Evolutionary conservation across 768 basidiomycete genomes (phyloP), one percentile per base, ranked within the genome.

Genomic region (Kwoniella shandongensis): DNA sequence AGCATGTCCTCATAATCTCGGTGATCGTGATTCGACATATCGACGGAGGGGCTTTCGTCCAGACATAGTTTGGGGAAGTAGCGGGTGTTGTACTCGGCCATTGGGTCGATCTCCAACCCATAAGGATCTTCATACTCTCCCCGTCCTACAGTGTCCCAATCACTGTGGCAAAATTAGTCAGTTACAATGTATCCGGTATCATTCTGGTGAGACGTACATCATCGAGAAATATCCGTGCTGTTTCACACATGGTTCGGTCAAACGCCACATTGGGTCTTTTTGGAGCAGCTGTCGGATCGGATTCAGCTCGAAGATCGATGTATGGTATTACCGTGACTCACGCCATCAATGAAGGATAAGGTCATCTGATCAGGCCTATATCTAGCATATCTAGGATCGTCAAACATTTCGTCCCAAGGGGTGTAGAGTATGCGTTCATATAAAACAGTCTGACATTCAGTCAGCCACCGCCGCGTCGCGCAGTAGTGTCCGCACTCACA

Each of bases 21-120:
- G 26, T 50, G 27, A 35, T 66, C 66, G 40, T 65, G 67, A 1
- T 47, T 46, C 2, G 61, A 55, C 72, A 73, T 70, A 44, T 92
- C 88, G 60, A 98, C 84, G 45, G 89, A 86, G 22, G 92, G 90
- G 63, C 88, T 87, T 89, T 98, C 94, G 72, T 89, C 89, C 57
- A 98, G 82, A 84, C 96, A 98, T 38, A 89, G 86, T 61, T 93
- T 89, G 76, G 98, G 94, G 76, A 98, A 99, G 78, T 98, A 97
- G 76, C 90, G 89, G 64, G 90, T 93, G 82, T 99, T 96, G 68
- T 86, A 86, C 59, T 92, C 92, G 78, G 94, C 90, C 40, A 84
- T 84, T 20, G 59, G 61, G 25, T 72, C 47, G 8, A 72, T 59
- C n/a, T 66, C 83, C 82, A 81, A 80, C 85, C 26, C 40, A 42